These are phyloP conservation scores for Juglanconis oblonga DNA, from an alignment of 2,329 filamentous ascomycete species.

Conservation along the genomic window DNA sequence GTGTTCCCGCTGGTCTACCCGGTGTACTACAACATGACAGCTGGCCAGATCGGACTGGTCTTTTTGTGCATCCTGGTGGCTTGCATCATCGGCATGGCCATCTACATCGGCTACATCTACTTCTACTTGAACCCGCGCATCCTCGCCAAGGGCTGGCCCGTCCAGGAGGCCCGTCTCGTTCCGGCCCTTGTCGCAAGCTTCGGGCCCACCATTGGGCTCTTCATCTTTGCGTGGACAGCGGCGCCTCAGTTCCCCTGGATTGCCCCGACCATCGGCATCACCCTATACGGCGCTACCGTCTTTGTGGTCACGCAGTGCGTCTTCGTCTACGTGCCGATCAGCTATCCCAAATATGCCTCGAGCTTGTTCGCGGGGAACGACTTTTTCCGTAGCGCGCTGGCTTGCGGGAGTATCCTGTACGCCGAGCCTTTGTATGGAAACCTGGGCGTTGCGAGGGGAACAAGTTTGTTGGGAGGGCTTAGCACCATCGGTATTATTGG, in stretches of 20 bases:
- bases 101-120: slow-evolving; percentile 51
- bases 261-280: slow-evolving; percentile 55
- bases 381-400: slow-evolving; percentile 56
- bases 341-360: slow-evolving; percentile 55
- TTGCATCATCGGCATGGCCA: slow-evolving; percentile 47
- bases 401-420: slow-evolving; percentile 59
- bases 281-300: slow-evolving; percentile 48
- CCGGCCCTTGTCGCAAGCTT: slow-evolving; percentile 53
- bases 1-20: slow-evolving; percentile 65
- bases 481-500: slow-evolving; percentile 54
- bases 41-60: slow-evolving; percentile 56
- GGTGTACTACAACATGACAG: slow-evolving; percentile 56
- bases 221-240: slow-evolving; percentile 59
- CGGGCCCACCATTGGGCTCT: slow-evolving; percentile 56
- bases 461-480: slow-evolving; percentile 54
- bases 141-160: slow-evolving; percentile 43
- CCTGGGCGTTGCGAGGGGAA: slow-evolving; percentile 56
- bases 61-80: slow-evolving; percentile 60
- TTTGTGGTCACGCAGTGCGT: slow-evolving; percentile 59
- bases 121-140: slow-evolving; percentile 51
- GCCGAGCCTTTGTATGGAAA: slow-evolving; percentile 57
- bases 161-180: slow-evolving; percentile 52
- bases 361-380: slow-evolving; percentile 60
- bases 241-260: slow-evolving; percentile 51
- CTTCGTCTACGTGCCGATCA: slow-evolving; percentile 57